Base-by-base conservation (phyloP, 257 asterid genomes). In the Salvia rosmarinus region DNA sequence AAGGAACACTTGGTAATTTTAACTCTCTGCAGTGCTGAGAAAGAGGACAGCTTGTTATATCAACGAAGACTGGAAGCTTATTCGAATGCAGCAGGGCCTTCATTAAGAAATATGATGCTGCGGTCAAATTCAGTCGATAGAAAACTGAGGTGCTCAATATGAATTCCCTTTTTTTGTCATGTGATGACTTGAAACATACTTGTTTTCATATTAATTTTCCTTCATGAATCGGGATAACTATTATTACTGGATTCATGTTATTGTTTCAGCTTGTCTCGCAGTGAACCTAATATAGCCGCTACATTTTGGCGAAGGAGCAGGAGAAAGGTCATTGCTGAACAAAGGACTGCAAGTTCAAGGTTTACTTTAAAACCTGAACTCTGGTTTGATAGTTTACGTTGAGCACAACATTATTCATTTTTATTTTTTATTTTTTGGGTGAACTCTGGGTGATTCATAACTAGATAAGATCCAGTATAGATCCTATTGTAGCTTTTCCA, bases 331-430 rank as follows among this genome's bases (percentile, higher is more conserved):
- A 85, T 88, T 84, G 85, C 93, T 56, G 98, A 91, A 82, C 91
- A 85, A 78, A 82, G 96, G 86, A 95, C 99, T 77, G 96, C 98
- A 39, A 88, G 97, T 79, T 91, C 99, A 81, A 95, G 99, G 99
- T 95, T 74, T 70, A 70, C 52, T 77, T 68, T 56, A 69, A 72
- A 64, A 63, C 79, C 75, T 46, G 21, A 50, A 55, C 21, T 71
- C 67, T 32, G 78, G 64, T 78, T 80, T 75, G 40, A 43, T 61
- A 39, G 54, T 43, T 55, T 78, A 47, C 66, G 61, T 60, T 7
- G 40, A 37, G 63, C 64, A 57, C 55, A 6, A 7, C 4, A 43
- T 60, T 25, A 46, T 71, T 64, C 67, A 37, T 23, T 68, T 72
- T 51, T 52, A 67, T 11, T 62, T 9, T 30, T 28, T 19, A 9